These are phyloP conservation scores for Canavalia ensiformis DNA, from an alignment of 306 rosid species.

Conservation along the genomic window DNA sequence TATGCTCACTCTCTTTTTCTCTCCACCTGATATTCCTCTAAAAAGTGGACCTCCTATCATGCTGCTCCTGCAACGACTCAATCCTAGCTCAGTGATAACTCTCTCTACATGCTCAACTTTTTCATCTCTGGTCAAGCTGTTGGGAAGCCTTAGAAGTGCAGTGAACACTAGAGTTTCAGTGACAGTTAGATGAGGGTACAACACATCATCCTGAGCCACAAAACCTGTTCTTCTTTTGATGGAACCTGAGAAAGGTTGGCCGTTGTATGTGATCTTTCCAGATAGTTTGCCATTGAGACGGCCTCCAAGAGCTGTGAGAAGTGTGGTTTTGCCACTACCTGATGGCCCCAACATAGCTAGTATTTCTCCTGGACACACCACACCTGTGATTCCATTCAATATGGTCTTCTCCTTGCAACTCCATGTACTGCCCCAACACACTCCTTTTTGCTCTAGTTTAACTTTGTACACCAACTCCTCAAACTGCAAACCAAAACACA, in stretches of 20 bases:
- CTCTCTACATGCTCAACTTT: conserved; percentile 82
- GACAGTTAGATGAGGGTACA: conserved; percentile 92
- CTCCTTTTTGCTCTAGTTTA: conserved; percentile 66
- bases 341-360: conserved; percentile 98
- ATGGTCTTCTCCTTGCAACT: conserved; percentile 70
- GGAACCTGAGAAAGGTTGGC: conserved; percentile 79
- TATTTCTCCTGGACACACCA: conserved; percentile 91
- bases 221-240: conserved; percentile 89
- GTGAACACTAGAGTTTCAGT: conserved; percentile 90
- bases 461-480: conserved; percentile 93
- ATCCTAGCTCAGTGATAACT: conserved; percentile 80
- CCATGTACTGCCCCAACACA: conserved; percentile 62
- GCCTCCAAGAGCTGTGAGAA: conserved; percentile 94
- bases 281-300: conserved; percentile 78
- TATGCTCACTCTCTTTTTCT: conserved; percentile 94
- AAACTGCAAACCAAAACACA: conserved; percentile 65
- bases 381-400: conserved; percentile 81
- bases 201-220: conserved; percentile 92
- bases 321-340: conserved; percentile 98
- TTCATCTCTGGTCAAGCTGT: conserved; percentile 66
- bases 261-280: conserved; percentile 85
- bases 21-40: conserved; percentile 96
- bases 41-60: conserved; percentile 99
- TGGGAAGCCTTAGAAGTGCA: conserved; percentile 90
- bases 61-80: conserved; percentile 77